A percentile compares a stretch with the other conserved stretches of the same genome.
phyloP scores from a whole-genome alignment of 1,284 basidiomycete genomes.

The Coniferiporia weirii region DNA sequence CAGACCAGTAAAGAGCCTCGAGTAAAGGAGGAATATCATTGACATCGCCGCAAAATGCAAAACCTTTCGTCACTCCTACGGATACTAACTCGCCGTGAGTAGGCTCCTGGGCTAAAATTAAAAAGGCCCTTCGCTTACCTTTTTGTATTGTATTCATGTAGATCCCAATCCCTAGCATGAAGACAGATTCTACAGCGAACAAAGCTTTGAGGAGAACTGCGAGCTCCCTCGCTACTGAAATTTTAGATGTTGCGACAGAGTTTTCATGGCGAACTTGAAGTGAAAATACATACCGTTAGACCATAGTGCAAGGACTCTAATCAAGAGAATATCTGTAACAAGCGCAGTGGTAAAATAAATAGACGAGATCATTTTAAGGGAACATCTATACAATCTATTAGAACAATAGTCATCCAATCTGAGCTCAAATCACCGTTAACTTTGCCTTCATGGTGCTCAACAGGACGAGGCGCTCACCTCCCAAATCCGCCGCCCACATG shows the following conservation, averaged over 20 bases:
- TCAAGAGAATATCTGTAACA: slow-evolving; percentile 5
- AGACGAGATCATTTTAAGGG: neutral
- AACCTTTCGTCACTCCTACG: neutral
- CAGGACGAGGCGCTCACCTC: neutral
- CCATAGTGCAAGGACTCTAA: neutral
- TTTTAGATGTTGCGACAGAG: neutral
- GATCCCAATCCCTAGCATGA: neutral
- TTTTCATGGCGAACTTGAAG: neutral
- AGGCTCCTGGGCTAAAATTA: no score
- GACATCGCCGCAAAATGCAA: neutral
- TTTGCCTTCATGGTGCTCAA: neutral
- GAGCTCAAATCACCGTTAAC: neutral
- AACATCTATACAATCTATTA: slow-evolving; percentile 2
- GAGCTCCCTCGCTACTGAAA: neutral
- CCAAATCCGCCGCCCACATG: neutral
- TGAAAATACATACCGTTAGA: neutral
- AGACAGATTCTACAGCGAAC: neutral
- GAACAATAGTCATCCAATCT: slow-evolving; percentile 7
- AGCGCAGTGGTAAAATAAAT: no score
- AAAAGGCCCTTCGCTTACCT: no score
- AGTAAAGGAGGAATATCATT: neutral
- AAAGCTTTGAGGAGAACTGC: neutral
- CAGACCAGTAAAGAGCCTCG: neutral
- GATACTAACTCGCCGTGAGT: no score
- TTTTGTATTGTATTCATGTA: neutral